Evolutionary conservation across 805 yeast genomes (phyloP), one percentile per base, ranked within the genome.

Genomic region (Ogataea siamensis): DNA sequence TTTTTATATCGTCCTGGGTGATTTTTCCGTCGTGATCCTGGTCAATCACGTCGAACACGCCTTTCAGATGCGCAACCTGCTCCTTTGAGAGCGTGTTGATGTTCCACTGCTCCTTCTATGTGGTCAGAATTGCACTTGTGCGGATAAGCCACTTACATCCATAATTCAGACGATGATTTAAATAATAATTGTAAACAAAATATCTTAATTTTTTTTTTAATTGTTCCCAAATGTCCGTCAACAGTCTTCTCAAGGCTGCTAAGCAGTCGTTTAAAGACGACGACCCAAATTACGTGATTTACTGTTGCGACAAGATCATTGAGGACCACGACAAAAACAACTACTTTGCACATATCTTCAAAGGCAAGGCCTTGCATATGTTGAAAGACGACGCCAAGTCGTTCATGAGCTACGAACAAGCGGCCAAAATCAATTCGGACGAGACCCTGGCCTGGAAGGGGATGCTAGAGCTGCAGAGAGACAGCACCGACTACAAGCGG

Each of bases 391-490:
- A 55, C 4, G 51, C 55, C 2, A 50, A 57, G 3, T 80, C 86
- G 0, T 45, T 61, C 9, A 46, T 45, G 17, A 57, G 71, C 8
- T 82, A 80, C 50, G 50, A 52, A 20, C 54, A 51, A 14, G 88
- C 88, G 0, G 70, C 76, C 3, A 50, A 56, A 5, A 35, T 79
- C 1, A 73, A 77, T 19, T 71, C 76, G 0, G 64, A 66, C 2
- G 76, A 80, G 34, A 46, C 78, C 2, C 57, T 74, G 17, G 94
- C 88, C 0, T 89, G 93, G 94, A 87, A 85, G 53, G 98, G 98
- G 1, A 68, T 81, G 42, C 62, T 78, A 42, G 71, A 75, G 32
- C 58, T 77, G 0, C 67, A 63, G 8, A 61, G 63, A 38, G 50
- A 60, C 9, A 47, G 50, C 7, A 55, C 65, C 3, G 71, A 75